phyloP scores from a whole-genome alignment of 768 basidiomycete genomes.

The Termitomyces sp. region DNA sequence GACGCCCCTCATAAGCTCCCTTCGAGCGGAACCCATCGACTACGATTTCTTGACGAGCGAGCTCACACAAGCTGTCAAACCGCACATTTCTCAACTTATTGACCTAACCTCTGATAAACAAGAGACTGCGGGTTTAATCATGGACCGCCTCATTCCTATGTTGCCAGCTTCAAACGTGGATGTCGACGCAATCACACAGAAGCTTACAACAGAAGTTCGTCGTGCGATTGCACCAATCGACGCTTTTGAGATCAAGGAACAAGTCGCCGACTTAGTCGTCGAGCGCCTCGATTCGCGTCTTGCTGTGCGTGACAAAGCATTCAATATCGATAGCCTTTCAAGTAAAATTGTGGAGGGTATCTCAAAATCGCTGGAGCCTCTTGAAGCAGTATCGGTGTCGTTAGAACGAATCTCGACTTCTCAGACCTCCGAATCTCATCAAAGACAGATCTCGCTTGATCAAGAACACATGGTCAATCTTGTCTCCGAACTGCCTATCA shows the following conservation, averaged over 20 bases:
- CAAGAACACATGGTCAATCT: slow-evolving; percentile 35
- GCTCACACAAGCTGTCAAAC: slow-evolving; percentile 82
- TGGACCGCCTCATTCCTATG: slow-evolving; percentile 64
- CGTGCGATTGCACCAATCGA: slow-evolving; percentile 72
- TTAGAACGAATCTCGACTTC: slow-evolving; percentile 35
- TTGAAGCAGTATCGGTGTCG: slow-evolving; percentile 29
- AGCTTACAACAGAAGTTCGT: slow-evolving; percentile 66
- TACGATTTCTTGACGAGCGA: slow-evolving; percentile 71
- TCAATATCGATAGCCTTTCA: slow-evolving; percentile 56
- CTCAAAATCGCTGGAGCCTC: slow-evolving; percentile 33
- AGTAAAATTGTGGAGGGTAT: slow-evolving; percentile 52
- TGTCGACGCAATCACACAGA: slow-evolving; percentile 46
- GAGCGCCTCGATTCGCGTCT: slow-evolving; percentile 80
- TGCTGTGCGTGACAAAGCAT: slow-evolving; percentile 67
- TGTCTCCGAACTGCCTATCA: slow-evolving; percentile 42
- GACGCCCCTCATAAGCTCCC: slow-evolving; percentile 51
- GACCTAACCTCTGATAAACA: slow-evolving; percentile 86
- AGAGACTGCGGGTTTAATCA: slow-evolving; percentile 79
- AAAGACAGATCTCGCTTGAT: slow-evolving; percentile 29
- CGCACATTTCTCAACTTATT: slow-evolving; percentile 83
- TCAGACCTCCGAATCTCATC: slow-evolving; percentile 34
- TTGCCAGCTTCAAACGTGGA: slow-evolving; percentile 47
- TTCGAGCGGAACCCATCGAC: slow-evolving; percentile 66
- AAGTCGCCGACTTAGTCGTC: slow-evolving; percentile 83
- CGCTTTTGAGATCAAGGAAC: slow-evolving; percentile 83